A percentile compares a stretch with the other conserved stretches of the same genome.
Evolutionary conservation across 176 grass and related monocot genomes (phyloP).

Genomic region (Melocanna baccifera): DNA sequence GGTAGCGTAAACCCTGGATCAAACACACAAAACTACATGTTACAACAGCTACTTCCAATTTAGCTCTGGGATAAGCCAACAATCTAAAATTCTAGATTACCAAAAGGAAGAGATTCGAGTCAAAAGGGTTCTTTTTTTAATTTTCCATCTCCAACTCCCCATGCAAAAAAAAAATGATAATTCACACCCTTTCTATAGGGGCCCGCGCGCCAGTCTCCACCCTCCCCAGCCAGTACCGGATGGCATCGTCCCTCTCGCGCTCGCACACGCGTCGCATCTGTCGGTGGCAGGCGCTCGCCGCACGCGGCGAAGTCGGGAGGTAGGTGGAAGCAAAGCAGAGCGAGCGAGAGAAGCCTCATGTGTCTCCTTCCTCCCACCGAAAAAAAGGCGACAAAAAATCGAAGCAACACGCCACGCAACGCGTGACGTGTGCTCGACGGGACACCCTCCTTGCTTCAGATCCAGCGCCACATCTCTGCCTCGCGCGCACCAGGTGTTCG

Average conservation of each 20-base stretch:
- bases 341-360: neutral
- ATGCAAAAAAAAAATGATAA: neutral
- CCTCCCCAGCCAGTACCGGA: neutral
- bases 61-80: neutral
- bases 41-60: no score
- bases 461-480: slow-evolving; percentile 6
- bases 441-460: slow-evolving; percentile 9
- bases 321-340: slow-evolving; percentile 28
- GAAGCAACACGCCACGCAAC: slow-evolving; percentile 1
- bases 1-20: no score
- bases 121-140: neutral
- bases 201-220: neutral
- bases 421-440: slow-evolving; percentile 11
- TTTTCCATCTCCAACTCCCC: neutral
- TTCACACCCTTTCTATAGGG: no score
- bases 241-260: neutral
- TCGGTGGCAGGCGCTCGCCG: neutral
- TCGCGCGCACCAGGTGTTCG: neutral
- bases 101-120: neutral
- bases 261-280: slow-evolving; percentile 28
- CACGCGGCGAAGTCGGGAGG: slow-evolving; percentile 15
- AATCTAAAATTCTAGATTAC: neutral
- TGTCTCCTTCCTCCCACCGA: neutral
- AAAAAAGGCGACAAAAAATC: neutral
- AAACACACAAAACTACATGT: no score